Evolutionary conservation across 306 rosid genomes (phyloP), one percentile per base, ranked within the genome.

Genomic region (Prunus mira): DNA sequence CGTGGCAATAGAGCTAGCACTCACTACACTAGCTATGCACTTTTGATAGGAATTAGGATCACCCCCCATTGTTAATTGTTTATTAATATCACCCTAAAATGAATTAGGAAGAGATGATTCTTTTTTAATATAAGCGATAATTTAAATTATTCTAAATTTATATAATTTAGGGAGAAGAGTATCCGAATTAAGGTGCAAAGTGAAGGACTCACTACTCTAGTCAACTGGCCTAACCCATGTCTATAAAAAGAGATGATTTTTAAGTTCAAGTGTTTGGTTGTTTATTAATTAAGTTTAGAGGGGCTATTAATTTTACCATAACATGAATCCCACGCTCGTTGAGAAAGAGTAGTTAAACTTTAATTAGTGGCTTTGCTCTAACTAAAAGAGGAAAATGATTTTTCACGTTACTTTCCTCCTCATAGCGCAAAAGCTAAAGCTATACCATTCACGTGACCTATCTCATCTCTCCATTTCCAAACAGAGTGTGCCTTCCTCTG

Each of bases 401-500:
- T 56, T 72, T 15, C 38, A 72, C 67, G 76, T 72, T 72, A 72
- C 76, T 41, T 66, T 22, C 65, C 61, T n/a, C 14, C 10, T 12
- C 17, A 24, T 9, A 34, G 51, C 14, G 38, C 38, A 72, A 54
- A 72, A 41, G 56, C 41, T 72, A 56, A 56, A 25, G 45, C 45
- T 12, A 38, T 19, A 38, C 55, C 15, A 19, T 61, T 61, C 77
- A 61, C 60, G 77, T 73, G 69, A 73, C 18, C 27, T 73, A 47
- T 62, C 2, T 6, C 19, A 38, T 38, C 20, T 56, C 62, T 25
- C 65, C 28, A 60, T 24, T 60, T 60, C 65, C 65, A 60, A 60
- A 28, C 65, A 25, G 1, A 60, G 14, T 56, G 14, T 56, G 62
- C 62, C 20, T 20, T 20, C 62, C 62, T n/a, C 24, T 56, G 28